Conservation (phyloP, 371 early-diverging fungal genomes). For the Mucor velutinosus region DNA sequence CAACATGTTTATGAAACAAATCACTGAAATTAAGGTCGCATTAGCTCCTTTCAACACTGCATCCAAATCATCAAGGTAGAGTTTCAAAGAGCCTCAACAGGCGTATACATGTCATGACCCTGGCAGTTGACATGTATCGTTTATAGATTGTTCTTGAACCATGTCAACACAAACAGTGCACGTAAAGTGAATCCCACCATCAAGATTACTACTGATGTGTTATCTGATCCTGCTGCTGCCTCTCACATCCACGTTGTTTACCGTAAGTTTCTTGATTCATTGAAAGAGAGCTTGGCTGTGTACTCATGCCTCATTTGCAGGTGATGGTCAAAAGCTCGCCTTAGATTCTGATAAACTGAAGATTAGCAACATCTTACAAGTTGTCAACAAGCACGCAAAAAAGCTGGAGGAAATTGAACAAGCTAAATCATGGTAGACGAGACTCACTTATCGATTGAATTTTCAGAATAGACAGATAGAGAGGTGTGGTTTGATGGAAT, state of each 20-base stretch:
- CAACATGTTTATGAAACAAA: slow-evolving; percentile 50
- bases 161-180: slow-evolving; percentile 55
- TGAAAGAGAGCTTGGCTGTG: no score
- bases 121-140: neutral
- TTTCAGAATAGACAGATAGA: no score
- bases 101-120: neutral
- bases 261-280: slow-evolving; percentile 51
- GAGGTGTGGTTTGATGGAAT: no score
- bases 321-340: slow-evolving; percentile 60
- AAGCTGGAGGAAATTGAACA: slow-evolving; percentile 65
- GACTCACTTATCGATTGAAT: neutral
- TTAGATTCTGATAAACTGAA: slow-evolving; percentile 55
- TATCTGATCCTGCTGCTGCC: slow-evolving; percentile 51
- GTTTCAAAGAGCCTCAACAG: neutral
- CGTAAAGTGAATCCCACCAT: slow-evolving; percentile 56
- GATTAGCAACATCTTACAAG: slow-evolving; percentile 54
- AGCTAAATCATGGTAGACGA: slow-evolving; percentile 50
- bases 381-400: slow-evolving; percentile 61
- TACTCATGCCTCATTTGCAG: slow-evolving; percentile 19
- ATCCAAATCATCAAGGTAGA: slow-evolving; percentile 52
- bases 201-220: slow-evolving; percentile 52
- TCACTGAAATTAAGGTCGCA: slow-evolving; percentile 50
- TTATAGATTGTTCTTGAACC: slow-evolving; percentile 61
- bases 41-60: slow-evolving; percentile 49
- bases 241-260: slow-evolving; percentile 55